phyloP scores from a whole-genome alignment of 768 basidiomycete genomes.

The Boletus reticuloceps region DNA sequence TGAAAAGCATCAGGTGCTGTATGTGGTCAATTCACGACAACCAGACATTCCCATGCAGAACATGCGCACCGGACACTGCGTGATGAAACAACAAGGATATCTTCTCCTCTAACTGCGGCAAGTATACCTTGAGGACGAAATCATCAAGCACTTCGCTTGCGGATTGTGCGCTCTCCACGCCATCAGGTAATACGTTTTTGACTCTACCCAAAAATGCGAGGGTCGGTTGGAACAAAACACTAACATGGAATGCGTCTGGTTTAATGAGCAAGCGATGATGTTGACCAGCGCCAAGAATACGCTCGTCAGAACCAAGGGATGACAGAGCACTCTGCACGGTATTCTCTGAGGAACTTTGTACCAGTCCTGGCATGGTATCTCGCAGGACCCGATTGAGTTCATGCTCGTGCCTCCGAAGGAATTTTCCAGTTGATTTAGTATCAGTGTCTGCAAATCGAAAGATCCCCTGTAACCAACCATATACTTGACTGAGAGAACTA shows the following conservation, averaged over 20 bases:
- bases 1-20: conserved; percentile 85
- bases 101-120: conserved; percentile 95
- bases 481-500: background rate
- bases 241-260: conserved; percentile 93
- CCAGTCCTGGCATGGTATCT: conserved; percentile 92
- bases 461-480: conserved; percentile 52
- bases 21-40: conserved; percentile 1
- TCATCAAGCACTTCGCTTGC: conserved; percentile 82
- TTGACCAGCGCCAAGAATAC: conserved; percentile 66
- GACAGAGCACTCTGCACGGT: conserved; percentile 57
- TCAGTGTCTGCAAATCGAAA: conserved; percentile 95
- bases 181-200: conserved; percentile 68
- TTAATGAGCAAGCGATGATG: conserved; percentile 84
- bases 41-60: background rate
- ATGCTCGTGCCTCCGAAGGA: conserved; percentile 77
- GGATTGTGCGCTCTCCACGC: conserved; percentile 59
- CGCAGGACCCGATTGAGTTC: conserved; percentile 79
- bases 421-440: conserved; percentile 61
- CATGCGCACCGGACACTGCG: conserved; percentile 64
- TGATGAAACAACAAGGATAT: conserved; percentile 85
- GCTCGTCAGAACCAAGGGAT: conserved; percentile 68
- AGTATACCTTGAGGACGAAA: conserved; percentile 88
- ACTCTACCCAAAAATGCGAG: conserved; percentile 78
- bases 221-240: conserved; percentile 92
- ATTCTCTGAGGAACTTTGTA: conserved; percentile 64